phyloP scores from a whole-genome alignment of 768 basidiomycete genomes.

The Zangia roseola region DNA sequence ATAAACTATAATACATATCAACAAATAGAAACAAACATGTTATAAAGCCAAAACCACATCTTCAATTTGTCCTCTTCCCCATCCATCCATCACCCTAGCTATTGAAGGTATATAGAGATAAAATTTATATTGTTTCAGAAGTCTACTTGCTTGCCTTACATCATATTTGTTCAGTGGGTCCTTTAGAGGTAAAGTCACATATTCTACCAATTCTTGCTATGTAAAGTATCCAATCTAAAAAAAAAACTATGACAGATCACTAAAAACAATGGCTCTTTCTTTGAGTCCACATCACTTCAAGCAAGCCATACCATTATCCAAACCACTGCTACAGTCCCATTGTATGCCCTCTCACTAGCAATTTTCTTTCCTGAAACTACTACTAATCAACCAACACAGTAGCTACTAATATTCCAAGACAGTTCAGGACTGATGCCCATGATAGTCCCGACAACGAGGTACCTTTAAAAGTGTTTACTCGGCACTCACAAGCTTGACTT shows the following conservation, averaged over 20 bases:
- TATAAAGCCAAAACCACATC: neutral
- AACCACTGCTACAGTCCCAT: neutral
- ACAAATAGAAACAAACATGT: constrained; percentile 5
- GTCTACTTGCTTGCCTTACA: neutral
- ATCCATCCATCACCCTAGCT: neutral
- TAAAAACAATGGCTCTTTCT: constrained; percentile 18
- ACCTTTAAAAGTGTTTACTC: neutral
- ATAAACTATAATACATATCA: constrained; percentile 14
- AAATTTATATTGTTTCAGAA: neutral
- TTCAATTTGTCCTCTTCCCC: neutral
- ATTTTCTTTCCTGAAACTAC: neutral
- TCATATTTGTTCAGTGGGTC: neutral
- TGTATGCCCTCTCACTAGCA: constrained; percentile 14
- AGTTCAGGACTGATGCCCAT: constrained; percentile 6
- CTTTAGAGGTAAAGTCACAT: neutral
- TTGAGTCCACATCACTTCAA: constrained; percentile 12
- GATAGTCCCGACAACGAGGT: constrained; percentile 12
- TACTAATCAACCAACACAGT: neutral
- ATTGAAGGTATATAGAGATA: neutral
- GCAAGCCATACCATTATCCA: neutral
- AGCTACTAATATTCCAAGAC: constrained; percentile 22
- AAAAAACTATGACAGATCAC: neutral
- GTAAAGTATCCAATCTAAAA: neutral
- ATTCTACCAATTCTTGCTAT: neutral
- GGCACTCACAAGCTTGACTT: constrained; percentile 1